Evolutionary conservation across 2,329 filamentous ascomycete species (phyloP), one percentile per base, ranked within the genome.

Genomic region (Fusarium secorum): DNA sequence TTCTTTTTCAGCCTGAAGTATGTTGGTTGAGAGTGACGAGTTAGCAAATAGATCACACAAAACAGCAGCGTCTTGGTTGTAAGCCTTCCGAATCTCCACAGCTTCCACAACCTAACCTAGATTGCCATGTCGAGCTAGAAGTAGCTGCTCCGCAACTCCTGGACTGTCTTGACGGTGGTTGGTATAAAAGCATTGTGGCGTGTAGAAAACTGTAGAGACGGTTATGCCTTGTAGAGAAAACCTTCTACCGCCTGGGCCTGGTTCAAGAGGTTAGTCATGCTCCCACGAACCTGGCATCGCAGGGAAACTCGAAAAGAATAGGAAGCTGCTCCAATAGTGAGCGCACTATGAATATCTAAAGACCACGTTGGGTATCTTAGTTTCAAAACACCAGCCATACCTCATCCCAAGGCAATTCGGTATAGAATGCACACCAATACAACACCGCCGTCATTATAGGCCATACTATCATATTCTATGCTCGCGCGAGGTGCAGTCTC

Each of bases 391-490:
- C 44, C 30, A 63, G 28, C 65, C 30, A 39, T 51, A 44, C 64
- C 63, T 63, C 64, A 56, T 62, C 64, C 55, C 26, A 22, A 32
- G 41, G 38, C 42, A 26, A 14, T 63, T 56, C 49, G 42, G 38
- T 51, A 39, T 68, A 33, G 45, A 41, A 42, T 26, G 28, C 28
- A 42, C 54, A 44, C 58, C 64, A 57, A 68, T 57, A 58, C 44
- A 68, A 52, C 49, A 58, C 64, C 65, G n/a, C 39, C 64, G 14
- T 64, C 44, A 56, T 69, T 56, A 53, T 57, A 61, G 46, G 58
- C 54, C 56, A 68, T 66, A 49, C 49, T 67, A 36, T 62, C 64
- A 66, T 59, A 64, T 61, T 70, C 56, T 70, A 70, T 72, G 65
- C 56, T 52, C 45, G 41, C 38, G 56, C 42, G 35, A 41, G 39